Evolutionary conservation across 179 eudicot genomes (phyloP).

Genomic region (Nepenthes alata): DNA sequence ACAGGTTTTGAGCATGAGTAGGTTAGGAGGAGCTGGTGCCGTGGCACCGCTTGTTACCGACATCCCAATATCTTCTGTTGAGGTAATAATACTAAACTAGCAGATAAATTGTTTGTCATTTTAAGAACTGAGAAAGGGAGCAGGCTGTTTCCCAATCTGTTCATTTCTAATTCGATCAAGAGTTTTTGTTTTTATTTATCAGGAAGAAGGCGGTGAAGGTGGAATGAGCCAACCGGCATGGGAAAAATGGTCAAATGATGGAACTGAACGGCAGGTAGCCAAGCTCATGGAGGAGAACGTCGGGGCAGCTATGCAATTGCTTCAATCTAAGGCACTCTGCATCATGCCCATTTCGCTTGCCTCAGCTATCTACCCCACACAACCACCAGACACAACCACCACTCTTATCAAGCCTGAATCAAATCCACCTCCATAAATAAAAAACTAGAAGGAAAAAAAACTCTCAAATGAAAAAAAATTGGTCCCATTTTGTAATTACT

Average conservation of each 20-base stretch:
- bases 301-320: constrained; percentile 89
- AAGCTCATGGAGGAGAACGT: constrained; percentile 95
- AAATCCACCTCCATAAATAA: constrained; percentile 43
- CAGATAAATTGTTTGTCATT: not conserved
- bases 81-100: constrained; percentile 29
- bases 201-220: constrained; percentile 70
- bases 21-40: constrained; percentile 92
- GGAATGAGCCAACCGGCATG: constrained; percentile 65
- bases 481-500: constrained; percentile 7
- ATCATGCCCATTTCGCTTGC: constrained; percentile 93
- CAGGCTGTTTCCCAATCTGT: not conserved
- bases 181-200: constrained; percentile 6
- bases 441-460: not conserved
- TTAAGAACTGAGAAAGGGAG: too few species aligned
- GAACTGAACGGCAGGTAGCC: constrained; percentile 93
- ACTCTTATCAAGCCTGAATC: constrained; percentile 56
- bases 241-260: constrained; percentile 96
- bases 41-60: constrained; percentile 92
- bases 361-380: constrained; percentile 78
- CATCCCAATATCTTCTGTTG: constrained; percentile 65
- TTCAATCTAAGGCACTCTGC: constrained; percentile 95
- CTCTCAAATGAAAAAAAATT: not conserved
- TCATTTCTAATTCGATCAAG: not conserved
- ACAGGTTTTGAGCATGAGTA: constrained; percentile 95
- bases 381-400: constrained; percentile 38